Percentiles rank a stretch among this genome's conserved stretches.
Conservation (phyloP, 2,329 filamentous ascomycete species). For the Fusarium vanettenii region DNA sequence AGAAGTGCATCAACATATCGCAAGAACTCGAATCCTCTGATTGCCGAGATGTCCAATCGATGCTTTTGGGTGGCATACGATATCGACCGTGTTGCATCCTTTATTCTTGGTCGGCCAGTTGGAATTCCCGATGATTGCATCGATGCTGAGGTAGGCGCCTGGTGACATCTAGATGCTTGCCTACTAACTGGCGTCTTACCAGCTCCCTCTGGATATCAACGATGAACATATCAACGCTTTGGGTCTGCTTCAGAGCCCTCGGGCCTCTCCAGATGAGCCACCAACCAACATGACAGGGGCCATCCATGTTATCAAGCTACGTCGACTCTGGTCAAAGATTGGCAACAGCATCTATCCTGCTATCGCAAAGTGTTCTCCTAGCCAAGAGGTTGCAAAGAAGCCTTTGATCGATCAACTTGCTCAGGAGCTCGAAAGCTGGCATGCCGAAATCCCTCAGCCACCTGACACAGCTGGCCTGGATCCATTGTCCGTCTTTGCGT, state of each 20-base stretch:
- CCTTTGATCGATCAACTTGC: slow-evolving; percentile 32
- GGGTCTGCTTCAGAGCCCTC: slow-evolving; percentile 13
- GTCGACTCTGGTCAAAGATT: slow-evolving; percentile 46
- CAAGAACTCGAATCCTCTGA: slow-evolving; percentile 26
- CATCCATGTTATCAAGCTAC: slow-evolving; percentile 46
- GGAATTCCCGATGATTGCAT: slow-evolving; percentile 31
- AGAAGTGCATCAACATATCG: slow-evolving; percentile 28
- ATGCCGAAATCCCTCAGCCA: slow-evolving; percentile 28
- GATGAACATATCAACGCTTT: slow-evolving; percentile 29
- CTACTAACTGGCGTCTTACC: neutral
- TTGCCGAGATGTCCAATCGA: slow-evolving; percentile 32
- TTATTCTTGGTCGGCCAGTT: slow-evolving; percentile 26
- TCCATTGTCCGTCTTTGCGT: slow-evolving; percentile 49
- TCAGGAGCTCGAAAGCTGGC: slow-evolving; percentile 44
- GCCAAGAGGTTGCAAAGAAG: slow-evolving; percentile 23
- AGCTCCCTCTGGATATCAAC: slow-evolving; percentile 30
- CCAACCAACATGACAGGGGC: slow-evolving; percentile 46
- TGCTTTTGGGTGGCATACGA: slow-evolving; percentile 34
- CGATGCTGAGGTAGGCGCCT: slow-evolving; percentile 19
- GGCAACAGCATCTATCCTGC: slow-evolving; percentile 39
- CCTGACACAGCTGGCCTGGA: slow-evolving; percentile 19
- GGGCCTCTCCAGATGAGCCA: slow-evolving; percentile 18
- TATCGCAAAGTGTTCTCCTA: slow-evolving; percentile 7
- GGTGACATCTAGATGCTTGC: rapidly evolving
- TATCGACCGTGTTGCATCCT: slow-evolving; percentile 29